phyloP scores from a whole-genome alignment of 2,329 filamentous ascomycete genomes.

The Hymenoscyphus salicellus region DNA sequence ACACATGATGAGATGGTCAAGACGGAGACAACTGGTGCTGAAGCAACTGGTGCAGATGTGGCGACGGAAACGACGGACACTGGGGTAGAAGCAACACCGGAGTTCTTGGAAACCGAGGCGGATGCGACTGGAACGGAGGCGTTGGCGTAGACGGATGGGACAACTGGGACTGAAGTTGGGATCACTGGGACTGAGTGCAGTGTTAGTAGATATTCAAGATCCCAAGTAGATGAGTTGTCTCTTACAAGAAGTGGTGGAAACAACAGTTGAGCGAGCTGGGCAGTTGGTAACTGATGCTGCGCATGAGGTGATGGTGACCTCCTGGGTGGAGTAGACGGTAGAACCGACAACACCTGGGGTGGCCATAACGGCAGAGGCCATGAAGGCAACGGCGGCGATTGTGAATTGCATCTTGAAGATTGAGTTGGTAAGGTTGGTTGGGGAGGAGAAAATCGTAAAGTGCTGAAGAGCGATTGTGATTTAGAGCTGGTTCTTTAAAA shows the following conservation, averaged over 20 bases:
- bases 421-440: constrained; percentile 20
- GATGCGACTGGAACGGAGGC: constrained; percentile 13
- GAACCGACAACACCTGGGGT: constrained; percentile 1
- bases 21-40: constrained; percentile 22
- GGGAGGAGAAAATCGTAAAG: constrained; percentile 15
- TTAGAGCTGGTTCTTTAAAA: constrained; percentile 26
- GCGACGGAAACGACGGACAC: not conserved
- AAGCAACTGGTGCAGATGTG: constrained; percentile 12
- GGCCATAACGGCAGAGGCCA: constrained; percentile 29
- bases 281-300: constrained; percentile 48
- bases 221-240: not conserved
- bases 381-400: constrained; percentile 33
- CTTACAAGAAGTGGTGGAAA: constrained; percentile 22
- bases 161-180: constrained; percentile 11
- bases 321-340: constrained; percentile 47
- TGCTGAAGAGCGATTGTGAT: constrained; percentile 26
- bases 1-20: constrained; percentile 29
- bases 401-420: constrained; percentile 38
- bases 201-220: not conserved
- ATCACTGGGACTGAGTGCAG: constrained; percentile 17
- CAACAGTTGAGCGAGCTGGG: constrained; percentile 29
- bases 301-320: constrained; percentile 52
- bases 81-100: constrained; percentile 12
- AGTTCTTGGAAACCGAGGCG: constrained; percentile 1
- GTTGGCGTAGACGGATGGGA: constrained; percentile 14